phyloP scores from a whole-genome alignment of 2,329 filamentous ascomycete genomes.

The Colletotrichum musae region DNA sequence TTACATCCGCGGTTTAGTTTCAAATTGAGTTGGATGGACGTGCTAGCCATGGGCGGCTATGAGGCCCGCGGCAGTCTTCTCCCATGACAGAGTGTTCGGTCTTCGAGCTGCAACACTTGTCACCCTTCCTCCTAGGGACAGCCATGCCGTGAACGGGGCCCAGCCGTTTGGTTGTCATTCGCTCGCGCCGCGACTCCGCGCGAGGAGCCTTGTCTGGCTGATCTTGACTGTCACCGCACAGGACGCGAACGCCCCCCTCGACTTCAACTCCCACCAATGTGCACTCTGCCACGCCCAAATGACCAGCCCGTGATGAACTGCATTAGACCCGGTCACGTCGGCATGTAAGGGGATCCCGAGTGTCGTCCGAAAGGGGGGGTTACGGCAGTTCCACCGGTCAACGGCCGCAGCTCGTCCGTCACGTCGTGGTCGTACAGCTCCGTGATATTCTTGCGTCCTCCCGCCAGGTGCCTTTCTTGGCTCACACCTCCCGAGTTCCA shows the following conservation, averaged over 20 bases:
- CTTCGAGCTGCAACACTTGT: slow-evolving; percentile 7
- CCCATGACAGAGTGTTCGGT: slow-evolving; percentile 2
- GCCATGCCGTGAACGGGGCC: background rate
- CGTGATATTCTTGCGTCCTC: slow-evolving; percentile 7
- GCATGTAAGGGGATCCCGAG: slow-evolving; percentile 33
- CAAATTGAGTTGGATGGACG: slow-evolving; percentile 22
- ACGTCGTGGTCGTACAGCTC: slow-evolving; percentile 11
- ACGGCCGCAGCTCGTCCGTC: too few relatives aligned
- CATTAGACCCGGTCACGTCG: slow-evolving; percentile 35
- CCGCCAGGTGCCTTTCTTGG: slow-evolving; percentile 9
- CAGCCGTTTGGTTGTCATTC: slow-evolving; percentile 1
- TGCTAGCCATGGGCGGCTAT: background rate
- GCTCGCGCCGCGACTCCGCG: slow-evolving; percentile 28
- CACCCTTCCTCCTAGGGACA: slow-evolving; percentile 4
- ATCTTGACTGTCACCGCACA: slow-evolving; percentile 13
- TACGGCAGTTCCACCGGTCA: slow-evolving; percentile 21
- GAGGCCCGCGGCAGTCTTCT: background rate
- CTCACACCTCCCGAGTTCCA: slow-evolving; percentile 19
- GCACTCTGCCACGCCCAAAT: background rate
- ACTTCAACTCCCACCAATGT: slow-evolving; percentile 28
- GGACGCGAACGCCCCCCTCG: background rate
- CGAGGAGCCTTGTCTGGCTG: slow-evolving; percentile 2
- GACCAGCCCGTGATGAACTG: slow-evolving; percentile 25
- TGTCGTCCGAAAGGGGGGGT: slow-evolving; percentile 31
- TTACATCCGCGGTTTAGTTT: slow-evolving; percentile 7